These are phyloP conservation scores for Mycena maculata DNA, from an alignment of 768 basidiomycete genomes.

Conservation along the genomic window DNA sequence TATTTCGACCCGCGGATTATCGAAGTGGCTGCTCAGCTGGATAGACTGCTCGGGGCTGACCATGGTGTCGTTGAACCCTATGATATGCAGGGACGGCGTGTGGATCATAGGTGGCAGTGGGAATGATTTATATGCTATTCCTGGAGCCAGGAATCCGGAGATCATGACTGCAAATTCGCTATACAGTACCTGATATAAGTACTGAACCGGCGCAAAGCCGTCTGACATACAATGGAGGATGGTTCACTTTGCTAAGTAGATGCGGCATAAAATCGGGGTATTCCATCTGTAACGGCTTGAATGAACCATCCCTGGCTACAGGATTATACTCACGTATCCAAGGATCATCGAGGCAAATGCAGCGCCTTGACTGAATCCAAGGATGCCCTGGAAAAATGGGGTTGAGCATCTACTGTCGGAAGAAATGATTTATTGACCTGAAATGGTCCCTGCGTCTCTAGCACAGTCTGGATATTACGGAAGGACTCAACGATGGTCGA, in stretches of 20 bases:
- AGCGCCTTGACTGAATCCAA: conserved; percentile 7
- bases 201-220: background rate
- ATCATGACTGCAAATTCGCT: no score
- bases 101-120: no score
- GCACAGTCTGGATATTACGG: background rate
- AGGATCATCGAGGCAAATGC: background rate
- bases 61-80: background rate
- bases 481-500: background rate
- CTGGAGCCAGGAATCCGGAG: no score
- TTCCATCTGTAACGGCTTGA: no score
- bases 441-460: conserved; percentile 5
- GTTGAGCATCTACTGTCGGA: no score
- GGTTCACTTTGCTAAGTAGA: background rate
- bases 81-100: no score
- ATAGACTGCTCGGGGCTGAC: background rate
- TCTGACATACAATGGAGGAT: background rate
- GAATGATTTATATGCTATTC: no score
- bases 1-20: background rate
- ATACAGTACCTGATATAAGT: background rate
- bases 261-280: background rate
- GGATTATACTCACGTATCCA: background rate
- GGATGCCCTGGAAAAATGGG: background rate
- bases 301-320: background rate
- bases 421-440: no score
- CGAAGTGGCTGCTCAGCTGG: background rate